phyloP scores from a whole-genome alignment of 306 rosid genomes.

The Ormosia semicastrata region DNA sequence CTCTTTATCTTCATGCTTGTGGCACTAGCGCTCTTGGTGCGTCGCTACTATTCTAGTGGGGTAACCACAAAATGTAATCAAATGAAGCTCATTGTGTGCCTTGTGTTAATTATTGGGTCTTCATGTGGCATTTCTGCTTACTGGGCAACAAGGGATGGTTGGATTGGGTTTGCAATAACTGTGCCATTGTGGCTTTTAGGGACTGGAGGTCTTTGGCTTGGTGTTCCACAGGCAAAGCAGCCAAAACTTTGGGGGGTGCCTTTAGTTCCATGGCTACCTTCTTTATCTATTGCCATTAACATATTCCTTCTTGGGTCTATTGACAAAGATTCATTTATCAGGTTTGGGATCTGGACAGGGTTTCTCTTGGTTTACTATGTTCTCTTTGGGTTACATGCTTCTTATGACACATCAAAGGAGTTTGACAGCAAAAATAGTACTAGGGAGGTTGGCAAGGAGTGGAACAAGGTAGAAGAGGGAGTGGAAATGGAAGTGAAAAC shows the following conservation, averaged over 20 bases:
- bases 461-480: conserved; percentile 31
- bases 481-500: background rate
- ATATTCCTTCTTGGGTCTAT: conserved; percentile 78
- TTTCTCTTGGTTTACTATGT: conserved; percentile 34
- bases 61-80: conserved; percentile 38
- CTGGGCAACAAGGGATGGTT: conserved; percentile 34
- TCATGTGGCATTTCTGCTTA: conserved; percentile 39
- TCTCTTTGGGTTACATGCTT: conserved; percentile 41
- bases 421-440: background rate
- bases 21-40: conserved; percentile 64
- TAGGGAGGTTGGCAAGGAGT: background rate
- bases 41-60: conserved; percentile 61
- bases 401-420: conserved; percentile 41
- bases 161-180: conserved; percentile 48
- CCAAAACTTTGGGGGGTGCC: conserved; percentile 82
- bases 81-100: conserved; percentile 41
- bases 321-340: conserved; percentile 47
- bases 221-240: conserved; percentile 63
- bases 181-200: conserved; percentile 54
- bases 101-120: conserved; percentile 47
- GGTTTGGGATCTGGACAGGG: conserved; percentile 38
- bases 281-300: conserved; percentile 62
- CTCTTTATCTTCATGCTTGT: conserved; percentile 78
- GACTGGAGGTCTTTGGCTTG: conserved; percentile 41
- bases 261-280: conserved; percentile 80